Conservation (phyloP, 2,329 filamentous ascomycete species). For the Bipolaris bicolor region DNA sequence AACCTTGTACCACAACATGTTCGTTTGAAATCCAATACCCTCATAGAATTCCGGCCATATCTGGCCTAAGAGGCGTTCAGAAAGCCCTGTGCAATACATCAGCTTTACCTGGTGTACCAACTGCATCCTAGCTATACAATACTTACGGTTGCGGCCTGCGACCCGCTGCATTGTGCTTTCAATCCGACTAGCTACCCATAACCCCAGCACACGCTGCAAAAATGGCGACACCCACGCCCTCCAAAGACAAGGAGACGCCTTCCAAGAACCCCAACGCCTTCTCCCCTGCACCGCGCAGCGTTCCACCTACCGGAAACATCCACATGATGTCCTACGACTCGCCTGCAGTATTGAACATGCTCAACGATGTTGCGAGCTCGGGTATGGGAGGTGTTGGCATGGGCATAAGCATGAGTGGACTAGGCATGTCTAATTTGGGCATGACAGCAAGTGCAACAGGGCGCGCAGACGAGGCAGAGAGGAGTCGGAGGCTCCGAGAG, state of each 20-base stretch:
- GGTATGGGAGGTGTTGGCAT: conserved; percentile 42
- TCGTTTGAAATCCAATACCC: not conserved
- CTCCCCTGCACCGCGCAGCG: conserved; percentile 52
- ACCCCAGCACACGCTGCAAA: not conserved
- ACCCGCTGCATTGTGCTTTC: not conserved
- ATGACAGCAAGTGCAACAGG: conserved; percentile 47
- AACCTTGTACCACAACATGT: conserved; percentile 3
- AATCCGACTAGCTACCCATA: not conserved
- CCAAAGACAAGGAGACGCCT: conserved; percentile 41
- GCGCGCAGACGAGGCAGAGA: conserved; percentile 60
- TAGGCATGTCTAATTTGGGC: conserved; percentile 51
- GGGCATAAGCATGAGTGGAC: conserved; percentile 50
- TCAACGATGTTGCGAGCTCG: conserved; percentile 47
- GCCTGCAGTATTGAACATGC: conserved; percentile 52
- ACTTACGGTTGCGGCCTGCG: not conserved
- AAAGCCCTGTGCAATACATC: not conserved
- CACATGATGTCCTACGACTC: conserved; percentile 50
- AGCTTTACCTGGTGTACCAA: not conserved
- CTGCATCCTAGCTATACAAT: not conserved
- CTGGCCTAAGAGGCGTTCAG: not conserved
- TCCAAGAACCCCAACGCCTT: conserved; percentile 47
- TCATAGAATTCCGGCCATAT: not conserved
- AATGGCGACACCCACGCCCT: conserved; percentile 49
- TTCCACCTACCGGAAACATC: conserved; percentile 48
- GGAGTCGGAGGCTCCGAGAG: conserved; percentile 60